Base-by-base conservation (phyloP, 2,329 filamentous ascomycete species). In the Penicillium sp. region DNA sequence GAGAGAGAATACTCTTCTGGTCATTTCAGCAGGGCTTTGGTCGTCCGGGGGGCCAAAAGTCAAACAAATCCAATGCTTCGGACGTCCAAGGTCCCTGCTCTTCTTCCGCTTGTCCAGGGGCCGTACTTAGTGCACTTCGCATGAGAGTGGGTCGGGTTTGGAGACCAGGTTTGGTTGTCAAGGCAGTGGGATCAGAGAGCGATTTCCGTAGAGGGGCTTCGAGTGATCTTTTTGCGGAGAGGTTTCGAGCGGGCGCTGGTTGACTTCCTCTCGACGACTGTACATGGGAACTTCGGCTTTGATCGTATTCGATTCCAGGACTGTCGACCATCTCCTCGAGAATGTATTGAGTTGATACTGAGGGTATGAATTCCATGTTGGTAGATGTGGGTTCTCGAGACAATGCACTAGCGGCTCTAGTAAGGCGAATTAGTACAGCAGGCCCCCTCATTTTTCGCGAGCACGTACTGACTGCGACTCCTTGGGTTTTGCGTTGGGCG, bases 41-140 rank as follows among this genome's bases (percentile, higher is more conserved):
- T 45, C 70, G 64, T n/a, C 67, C 72, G 6, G 68, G 67, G 14
- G 75, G 75, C 75, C 75, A 77, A 56, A 72, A 77, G 40, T 76
- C 74, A 58, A 77, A 77, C 18, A 77, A 61, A 61, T 77, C 72
- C 23, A 74, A 60, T 13, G 75, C 75, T 55, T 77, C 75, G 0
- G 65, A 62, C 5, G 75, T 77, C 75, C 75, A 77, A 0, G 75
- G 74, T 0, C 75, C 75, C 53, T 71, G 63, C 37, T 74, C 36
- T 8, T 43, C 52, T 18, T 55, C 58, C 8, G 62, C 54, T 21
- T 63, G 59, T 14, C 64, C 59, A 11, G 46, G 21, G 2, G 40
- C 16, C 9, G 53, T 48, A 39, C 61, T 62, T 3, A 63, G 55
- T 8, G 65, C 58, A 21, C 54, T 59, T 16, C 58, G 59, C n/a